A percentile compares a stretch with the other conserved stretches of the same genome.
These are phyloP conservation scores for Acorus calamus DNA, from an alignment of 106 monocot genomes.

Conservation along the genomic window DNA sequence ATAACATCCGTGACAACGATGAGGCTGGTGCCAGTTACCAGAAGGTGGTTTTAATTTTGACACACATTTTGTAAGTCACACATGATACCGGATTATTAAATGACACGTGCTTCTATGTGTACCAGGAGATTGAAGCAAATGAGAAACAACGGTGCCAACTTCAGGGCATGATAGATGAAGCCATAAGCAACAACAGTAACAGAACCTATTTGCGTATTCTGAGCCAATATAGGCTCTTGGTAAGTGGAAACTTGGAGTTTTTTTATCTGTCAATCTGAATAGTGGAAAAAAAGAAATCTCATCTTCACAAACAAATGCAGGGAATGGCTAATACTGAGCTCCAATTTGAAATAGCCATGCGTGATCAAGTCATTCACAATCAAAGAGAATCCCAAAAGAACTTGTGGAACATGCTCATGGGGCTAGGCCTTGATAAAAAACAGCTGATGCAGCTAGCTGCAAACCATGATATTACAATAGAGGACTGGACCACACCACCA, in stretches of 20 bases:
- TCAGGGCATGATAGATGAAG: constrained; percentile 92
- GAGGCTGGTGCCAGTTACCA: constrained; percentile 79
- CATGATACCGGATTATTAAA: background rate
- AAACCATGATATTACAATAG: constrained; percentile 75
- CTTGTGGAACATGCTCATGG: constrained; percentile 80
- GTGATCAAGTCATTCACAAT: constrained; percentile 88
- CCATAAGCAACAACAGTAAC: constrained; percentile 76
- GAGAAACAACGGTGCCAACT: constrained; percentile 66
- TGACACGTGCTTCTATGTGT: constrained; percentile 3
- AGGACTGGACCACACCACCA: constrained; percentile 41
- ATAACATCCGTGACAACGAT: constrained; percentile 95
- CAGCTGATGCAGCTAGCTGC: constrained; percentile 66
- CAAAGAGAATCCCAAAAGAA: constrained; percentile 78
- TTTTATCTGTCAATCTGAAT: no score
- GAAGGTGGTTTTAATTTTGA: constrained; percentile 40
- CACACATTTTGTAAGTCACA: background rate
- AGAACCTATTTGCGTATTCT: constrained; percentile 90
- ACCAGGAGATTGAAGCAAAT: constrained; percentile 83
- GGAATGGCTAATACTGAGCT: constrained; percentile 94
- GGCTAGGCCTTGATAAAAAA: constrained; percentile 77
- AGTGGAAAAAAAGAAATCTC: no score
- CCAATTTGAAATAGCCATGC: constrained; percentile 96
- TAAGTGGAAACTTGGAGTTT: constrained; percentile 22
- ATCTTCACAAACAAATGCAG: constrained; percentile 14
- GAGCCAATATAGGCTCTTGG: constrained; percentile 89